Base-by-base conservation (phyloP, 441 rosid species). In the Croton laevigatus region DNA sequence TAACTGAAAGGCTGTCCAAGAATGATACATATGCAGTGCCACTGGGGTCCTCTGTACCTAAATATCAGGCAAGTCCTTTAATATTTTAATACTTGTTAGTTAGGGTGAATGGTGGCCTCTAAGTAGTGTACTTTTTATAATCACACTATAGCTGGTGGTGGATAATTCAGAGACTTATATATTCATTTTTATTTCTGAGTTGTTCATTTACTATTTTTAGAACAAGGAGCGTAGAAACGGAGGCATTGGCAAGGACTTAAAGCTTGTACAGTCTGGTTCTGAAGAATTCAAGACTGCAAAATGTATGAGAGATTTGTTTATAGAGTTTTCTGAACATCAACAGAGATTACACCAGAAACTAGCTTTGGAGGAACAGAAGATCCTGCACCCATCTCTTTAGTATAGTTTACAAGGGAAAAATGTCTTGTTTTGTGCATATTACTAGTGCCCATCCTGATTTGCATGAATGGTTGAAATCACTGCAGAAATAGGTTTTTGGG, bases 251-350 rank as follows among this genome's bases (percentile, higher is more conserved):
- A 37, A 68, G 52, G 83, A 66, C 32, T 32, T 84, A 58, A 82
- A 71, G 72, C 59, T 85, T n/a, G 87, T 85, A 22, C 46, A 4
- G 42, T 49, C 19, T 9, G 89, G 83, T 51, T 79, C 84, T 0
- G 72, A 75, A 61, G 87, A 80, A 70, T 85, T 75, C 60, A 34
- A 27, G 62, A 73, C 34, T 13, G 91, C 84, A 0, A 79, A 72
- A 80, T 52, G 74, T 68, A 54, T 74, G 61, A 79, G 69, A 63
- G 85, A 81, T 57, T 8, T 80, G 34, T 81, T 80, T 48, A 10
- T 72, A 72, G 80, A 80, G 54, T 87, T 85, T 32, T 42, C 68
- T 12, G 62, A 68, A 68, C 84, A 85, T 76, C 81, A 77, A 40
- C 55, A 27, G 65, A 1, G 51, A 27, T 75, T 87, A 69, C 78